Percentiles rank a stretch among this genome's conserved stretches.
Conservation (phyloP, 768 basidiomycete species). For the Termitomyces sp. region DNA sequence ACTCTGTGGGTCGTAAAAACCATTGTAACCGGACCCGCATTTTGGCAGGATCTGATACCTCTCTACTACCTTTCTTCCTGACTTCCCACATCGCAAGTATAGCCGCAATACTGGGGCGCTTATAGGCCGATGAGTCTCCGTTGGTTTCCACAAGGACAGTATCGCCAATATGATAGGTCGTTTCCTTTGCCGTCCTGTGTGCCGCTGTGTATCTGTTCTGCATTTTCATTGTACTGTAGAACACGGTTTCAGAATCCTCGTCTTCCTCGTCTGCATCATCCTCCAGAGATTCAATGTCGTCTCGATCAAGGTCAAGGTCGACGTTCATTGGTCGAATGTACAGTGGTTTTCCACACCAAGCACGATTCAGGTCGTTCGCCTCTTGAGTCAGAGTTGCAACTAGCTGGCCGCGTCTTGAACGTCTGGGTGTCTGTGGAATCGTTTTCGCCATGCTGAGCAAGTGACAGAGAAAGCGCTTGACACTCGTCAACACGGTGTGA, state of each 20-base stretch:
- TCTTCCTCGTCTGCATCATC: constrained; percentile 12
- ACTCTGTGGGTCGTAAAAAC: constrained; percentile 68
- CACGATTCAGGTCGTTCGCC: constrained; percentile 18
- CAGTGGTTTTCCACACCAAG: constrained; percentile 27
- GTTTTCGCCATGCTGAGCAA: constrained; percentile 9
- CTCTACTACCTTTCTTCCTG: constrained; percentile 23
- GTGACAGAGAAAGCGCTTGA: background rate
- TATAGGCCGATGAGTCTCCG: constrained; percentile 38
- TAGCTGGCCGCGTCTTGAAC: constrained; percentile 31
- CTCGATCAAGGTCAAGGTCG: constrained; percentile 22
- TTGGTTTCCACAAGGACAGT: constrained; percentile 59
- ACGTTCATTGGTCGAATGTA: constrained; percentile 23
- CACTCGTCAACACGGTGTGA: constrained; percentile 8
- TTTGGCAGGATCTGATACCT: constrained; percentile 32
- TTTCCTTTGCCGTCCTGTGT: constrained; percentile 19
- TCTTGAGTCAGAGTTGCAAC: constrained; percentile 25
- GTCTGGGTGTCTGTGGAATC: constrained; percentile 27
- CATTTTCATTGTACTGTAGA: constrained; percentile 34
- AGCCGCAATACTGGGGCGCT: constrained; percentile 62
- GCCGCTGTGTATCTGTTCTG: constrained; percentile 25
- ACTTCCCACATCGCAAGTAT: constrained; percentile 71
- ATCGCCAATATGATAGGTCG: constrained; percentile 56
- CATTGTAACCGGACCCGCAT: constrained; percentile 70
- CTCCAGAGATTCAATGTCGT: constrained; percentile 15
- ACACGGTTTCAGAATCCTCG: constrained; percentile 29